A percentile compares a stretch with the other conserved stretches of the same genome.
These are phyloP conservation scores for Beta corolliflora DNA, from an alignment of 179 eudicot genomes.

Conservation along the genomic window DNA sequence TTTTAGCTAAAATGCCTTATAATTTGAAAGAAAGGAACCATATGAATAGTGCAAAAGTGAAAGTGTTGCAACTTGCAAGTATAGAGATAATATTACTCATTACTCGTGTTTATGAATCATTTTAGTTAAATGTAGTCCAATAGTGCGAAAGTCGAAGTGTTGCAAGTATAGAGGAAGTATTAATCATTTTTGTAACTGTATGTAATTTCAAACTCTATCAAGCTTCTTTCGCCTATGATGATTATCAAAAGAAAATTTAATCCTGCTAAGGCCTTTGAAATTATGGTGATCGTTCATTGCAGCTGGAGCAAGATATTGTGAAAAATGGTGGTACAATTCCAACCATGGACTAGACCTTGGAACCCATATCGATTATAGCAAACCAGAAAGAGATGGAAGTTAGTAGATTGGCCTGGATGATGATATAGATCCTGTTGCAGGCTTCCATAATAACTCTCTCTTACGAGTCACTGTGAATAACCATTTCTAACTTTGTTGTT, in stretches of 20 bases:
- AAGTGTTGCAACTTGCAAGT: no score
- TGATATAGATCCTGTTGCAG: constrained; percentile 11
- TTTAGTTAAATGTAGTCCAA: no score
- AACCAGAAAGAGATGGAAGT: not conserved
- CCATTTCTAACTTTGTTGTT: constrained; percentile 13
- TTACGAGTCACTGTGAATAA: constrained; percentile 21
- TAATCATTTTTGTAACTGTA: not conserved
- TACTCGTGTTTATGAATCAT: no score
- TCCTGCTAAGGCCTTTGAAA: not conserved
- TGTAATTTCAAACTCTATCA: not conserved
- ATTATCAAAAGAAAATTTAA: not conserved
- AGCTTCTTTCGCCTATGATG: not conserved
- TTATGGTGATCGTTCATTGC: not conserved
- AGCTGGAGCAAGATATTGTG: constrained; percentile 49
- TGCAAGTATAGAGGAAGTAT: not conserved
- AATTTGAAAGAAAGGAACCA: no score
- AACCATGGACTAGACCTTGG: constrained; percentile 6
- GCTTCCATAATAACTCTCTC: not conserved
- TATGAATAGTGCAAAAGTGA: no score
- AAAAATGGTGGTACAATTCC: constrained; percentile 50
- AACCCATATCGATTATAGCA: not conserved
- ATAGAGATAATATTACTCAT: no score
- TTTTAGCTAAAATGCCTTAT: no score
- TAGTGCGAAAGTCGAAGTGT: no score
- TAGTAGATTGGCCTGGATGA: not conserved